Evolutionary conservation across 306 rosid genomes (phyloP), one percentile per base, ranked within the genome.

Genomic region (Echinosophora koreensis): DNA sequence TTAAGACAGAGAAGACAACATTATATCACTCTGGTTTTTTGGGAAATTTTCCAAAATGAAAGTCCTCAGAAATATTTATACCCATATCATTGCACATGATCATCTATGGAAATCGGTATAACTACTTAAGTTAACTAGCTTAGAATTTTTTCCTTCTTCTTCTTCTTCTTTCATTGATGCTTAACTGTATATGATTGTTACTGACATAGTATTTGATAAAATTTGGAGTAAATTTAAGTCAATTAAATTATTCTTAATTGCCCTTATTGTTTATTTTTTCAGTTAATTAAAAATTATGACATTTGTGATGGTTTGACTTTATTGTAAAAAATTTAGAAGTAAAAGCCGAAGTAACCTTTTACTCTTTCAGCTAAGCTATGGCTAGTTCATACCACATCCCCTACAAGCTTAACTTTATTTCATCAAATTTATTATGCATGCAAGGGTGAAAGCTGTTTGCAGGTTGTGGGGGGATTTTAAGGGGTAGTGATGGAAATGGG

Each of bases 221-320:
- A 15, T 70, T 11, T 77, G 58, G 65, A 51, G 41, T 69, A 27
- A 59, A 37, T 49, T 14, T 14, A 32, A 18, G 60, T 30, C 27
- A 18, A 51, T 18, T 9, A 28, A 44, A 2, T 22, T 41, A 22
- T 61, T 61, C 35, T 49, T 22, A 4, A 52, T 59, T 59, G 2
- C 16, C 64, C 12, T 13, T 46, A 32, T 34, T 61, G 11, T 46
- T 69, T 47, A 2, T 69, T 14, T 54, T 57, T 65, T 74, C 52
- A 13, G 6, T 38, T 18, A 37, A 22, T 68, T 37, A 13, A 22
- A 8, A 37, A 22, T 77, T 22, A 46, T 46, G 16, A 5, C 6
- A 10, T 32, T 16, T 62, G 27, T 32, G 16, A 6, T 37, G 12
- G 27, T 47, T 37, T 15, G 75, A 41, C 5, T 22, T 38, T 54